Conservation (phyloP, 1,284 basidiomycete species). For the Paramarasmius palmivorus region DNA sequence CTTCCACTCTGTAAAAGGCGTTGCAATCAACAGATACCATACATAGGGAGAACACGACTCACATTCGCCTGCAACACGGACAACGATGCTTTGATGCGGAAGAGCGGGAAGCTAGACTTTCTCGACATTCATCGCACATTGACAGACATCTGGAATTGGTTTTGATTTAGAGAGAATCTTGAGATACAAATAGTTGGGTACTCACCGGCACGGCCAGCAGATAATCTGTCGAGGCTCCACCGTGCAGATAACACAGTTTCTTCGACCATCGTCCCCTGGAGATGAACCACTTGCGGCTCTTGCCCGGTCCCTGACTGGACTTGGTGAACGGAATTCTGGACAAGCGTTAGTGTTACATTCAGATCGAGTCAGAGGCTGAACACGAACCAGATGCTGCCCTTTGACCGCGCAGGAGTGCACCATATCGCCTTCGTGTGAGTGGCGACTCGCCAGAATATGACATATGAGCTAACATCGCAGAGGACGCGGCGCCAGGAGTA, state of each 20-base stretch:
- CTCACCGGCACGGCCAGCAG: constrained; percentile 79
- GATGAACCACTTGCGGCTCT: constrained; percentile 12
- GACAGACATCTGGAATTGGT: constrained; percentile 57
- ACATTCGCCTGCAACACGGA: constrained; percentile 73
- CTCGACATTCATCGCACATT: constrained; percentile 72
- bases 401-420: constrained; percentile 12
- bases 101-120: constrained; percentile 63
- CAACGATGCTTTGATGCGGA: constrained; percentile 68
- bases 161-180: neutral
- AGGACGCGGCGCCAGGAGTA: constrained; percentile 13
- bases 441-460: constrained; percentile 17
- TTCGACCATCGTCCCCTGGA: constrained; percentile 34
- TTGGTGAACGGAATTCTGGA: neutral
- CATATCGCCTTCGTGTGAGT: constrained; percentile 23
- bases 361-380: neutral
- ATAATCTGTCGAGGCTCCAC: constrained; percentile 68
- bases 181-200: constrained; percentile 15
- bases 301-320: constrained; percentile 3
- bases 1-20: constrained; percentile 57
- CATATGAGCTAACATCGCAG: constrained; percentile 26
- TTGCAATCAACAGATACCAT: constrained; percentile 2
- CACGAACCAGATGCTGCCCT: constrained; percentile 2
- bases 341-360: neutral
- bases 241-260: constrained; percentile 73
- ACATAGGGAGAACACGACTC: constrained; percentile 25